Conservation (phyloP, 306 rosid species). For the Vicia villosa region DNA sequence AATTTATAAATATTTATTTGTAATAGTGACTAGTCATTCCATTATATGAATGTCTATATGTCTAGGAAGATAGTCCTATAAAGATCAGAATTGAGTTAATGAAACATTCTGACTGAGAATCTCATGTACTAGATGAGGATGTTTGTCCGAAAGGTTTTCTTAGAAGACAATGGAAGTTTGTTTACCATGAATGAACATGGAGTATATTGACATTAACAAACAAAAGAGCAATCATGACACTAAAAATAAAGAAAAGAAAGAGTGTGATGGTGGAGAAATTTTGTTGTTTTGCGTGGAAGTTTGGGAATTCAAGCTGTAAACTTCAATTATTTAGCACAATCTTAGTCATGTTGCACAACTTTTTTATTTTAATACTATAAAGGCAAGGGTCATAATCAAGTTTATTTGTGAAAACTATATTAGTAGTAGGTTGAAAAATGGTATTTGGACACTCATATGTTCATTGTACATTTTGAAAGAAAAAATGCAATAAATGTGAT, state of each 20-base stretch:
- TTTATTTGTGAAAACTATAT: neutral
- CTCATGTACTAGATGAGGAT: constrained; percentile 3
- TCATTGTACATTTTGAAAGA: too few species aligned
- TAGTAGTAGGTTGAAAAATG: too few species aligned
- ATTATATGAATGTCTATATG: too few species aligned
- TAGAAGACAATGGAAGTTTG: constrained; percentile 43
- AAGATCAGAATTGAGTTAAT: neutral
- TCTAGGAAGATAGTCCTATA: too few species aligned
- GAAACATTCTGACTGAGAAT: constrained; percentile 38
- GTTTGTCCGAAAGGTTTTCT: neutral
- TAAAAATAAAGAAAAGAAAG: constrained; percentile 10
- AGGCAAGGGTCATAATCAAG: neutral
- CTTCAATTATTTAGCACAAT: constrained; percentile 30
- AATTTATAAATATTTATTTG: too few species aligned
- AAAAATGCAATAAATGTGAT: too few species aligned
- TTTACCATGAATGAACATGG: constrained; percentile 18
- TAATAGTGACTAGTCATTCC: too few species aligned
- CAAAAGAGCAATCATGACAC: constrained; percentile 1
- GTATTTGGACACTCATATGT: too few species aligned
- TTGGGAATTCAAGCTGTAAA: constrained; percentile 29
- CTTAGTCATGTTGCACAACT: constrained; percentile 20
- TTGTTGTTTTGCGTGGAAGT: constrained; percentile 33
- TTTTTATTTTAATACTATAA: neutral
- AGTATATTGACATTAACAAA: constrained; percentile 23
- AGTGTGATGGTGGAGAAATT: constrained; percentile 34